Evolutionary conservation across 2,329 filamentous ascomycete species (phyloP).

Genomic region (Penicillium decumbens): DNA sequence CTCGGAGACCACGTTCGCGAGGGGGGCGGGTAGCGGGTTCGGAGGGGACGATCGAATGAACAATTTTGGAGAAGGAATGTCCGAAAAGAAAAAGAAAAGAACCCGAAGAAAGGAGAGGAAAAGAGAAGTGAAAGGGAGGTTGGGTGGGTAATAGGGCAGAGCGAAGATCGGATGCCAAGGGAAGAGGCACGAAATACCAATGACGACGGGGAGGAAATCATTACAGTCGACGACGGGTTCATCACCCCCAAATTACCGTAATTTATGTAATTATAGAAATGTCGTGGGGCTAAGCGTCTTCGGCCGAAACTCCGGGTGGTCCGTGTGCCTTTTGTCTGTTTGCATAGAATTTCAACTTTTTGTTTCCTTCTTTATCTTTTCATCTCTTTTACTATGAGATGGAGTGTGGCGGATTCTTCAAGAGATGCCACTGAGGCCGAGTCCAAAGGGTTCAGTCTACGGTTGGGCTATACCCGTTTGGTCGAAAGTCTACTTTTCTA

Average conservation of each 20-base stretch:
- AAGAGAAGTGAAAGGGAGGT: conserved; percentile 11
- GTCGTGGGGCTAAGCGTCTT: neutral
- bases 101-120: conserved; percentile 2
- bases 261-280: neutral
- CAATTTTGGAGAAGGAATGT: conserved; percentile 14
- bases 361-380: neutral
- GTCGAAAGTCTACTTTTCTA: neutral
- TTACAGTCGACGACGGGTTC: neutral
- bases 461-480: neutral
- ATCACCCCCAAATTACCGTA: neutral
- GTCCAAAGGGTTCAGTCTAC: neutral
- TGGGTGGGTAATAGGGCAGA: conserved; percentile 19
- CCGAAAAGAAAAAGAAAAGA: conserved; percentile 9
- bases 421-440: neutral
- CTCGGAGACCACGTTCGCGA: conserved; percentile 2
- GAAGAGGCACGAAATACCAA: neutral
- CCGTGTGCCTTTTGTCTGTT: neutral
- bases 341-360: neutral
- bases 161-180: conserved; percentile 22
- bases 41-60: conserved; percentile 3
- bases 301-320: conserved; percentile 3
- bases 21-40: conserved; percentile 2
- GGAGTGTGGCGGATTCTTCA: neutral
- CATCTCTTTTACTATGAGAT: neutral
- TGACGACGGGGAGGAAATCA: neutral